These are phyloP conservation scores for Vinca minor DNA, from an alignment of 257 asterid genomes.

Conservation along the genomic window DNA sequence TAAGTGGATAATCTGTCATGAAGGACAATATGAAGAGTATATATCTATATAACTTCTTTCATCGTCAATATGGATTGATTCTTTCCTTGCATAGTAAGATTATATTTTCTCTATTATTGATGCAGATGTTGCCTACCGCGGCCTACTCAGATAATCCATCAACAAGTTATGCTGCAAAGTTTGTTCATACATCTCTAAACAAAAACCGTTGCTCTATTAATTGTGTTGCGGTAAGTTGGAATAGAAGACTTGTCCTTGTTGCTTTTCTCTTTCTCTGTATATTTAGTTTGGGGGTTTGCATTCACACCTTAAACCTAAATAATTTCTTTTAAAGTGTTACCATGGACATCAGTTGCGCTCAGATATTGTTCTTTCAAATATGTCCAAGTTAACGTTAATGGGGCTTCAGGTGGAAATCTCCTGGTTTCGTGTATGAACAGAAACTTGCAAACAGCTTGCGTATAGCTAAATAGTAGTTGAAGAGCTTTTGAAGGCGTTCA, in stretches of 20 bases:
- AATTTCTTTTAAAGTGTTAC: too few relatives aligned
- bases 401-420: not conserved
- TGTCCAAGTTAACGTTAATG: not conserved
- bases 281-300: not conserved
- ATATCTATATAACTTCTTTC: not conserved
- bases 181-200: conserved; percentile 92
- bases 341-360: not conserved
- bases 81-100: not conserved
- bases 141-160: conserved; percentile 88
- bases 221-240: conserved; percentile 71
- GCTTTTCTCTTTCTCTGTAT: not conserved
- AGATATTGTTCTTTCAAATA: not conserved
- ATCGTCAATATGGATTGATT: not conserved
- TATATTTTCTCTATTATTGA: conserved; percentile 17
- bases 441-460: not conserved
- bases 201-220: conserved; percentile 93
- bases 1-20: not conserved
- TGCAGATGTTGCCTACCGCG: conserved; percentile 87
- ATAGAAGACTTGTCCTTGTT: conserved; percentile 14
- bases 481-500: not conserved
- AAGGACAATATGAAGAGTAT: not conserved
- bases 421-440: not conserved
- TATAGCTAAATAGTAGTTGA: not conserved
- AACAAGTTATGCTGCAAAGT: conserved; percentile 92
- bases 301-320: not conserved